Base-by-base conservation (phyloP, 2,329 filamentous ascomycete genomes). In the Ophiostoma australiae region DNA sequence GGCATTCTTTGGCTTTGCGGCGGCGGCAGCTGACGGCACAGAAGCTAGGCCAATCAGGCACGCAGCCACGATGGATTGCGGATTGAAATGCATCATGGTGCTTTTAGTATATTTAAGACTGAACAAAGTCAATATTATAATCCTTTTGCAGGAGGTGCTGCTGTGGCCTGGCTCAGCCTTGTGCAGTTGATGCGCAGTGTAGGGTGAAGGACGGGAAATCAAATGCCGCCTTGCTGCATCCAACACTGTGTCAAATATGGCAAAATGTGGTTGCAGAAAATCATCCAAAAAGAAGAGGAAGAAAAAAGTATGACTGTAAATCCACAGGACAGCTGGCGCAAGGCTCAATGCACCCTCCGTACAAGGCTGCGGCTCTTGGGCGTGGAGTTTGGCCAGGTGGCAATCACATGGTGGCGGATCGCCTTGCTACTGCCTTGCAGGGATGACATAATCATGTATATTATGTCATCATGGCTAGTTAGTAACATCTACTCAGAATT, bases 1-100 rank as follows among this genome's bases (percentile, higher is more conserved):
- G 71, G 85, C 85, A 75, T 86, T 80, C 55, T 80, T 82, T 71
- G 84, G 81, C 8, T 11, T n/a, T 15, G 41, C 41, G 8, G 41
- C 44, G 6, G 67, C 63, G 3, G 69, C 58, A 2, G 58, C 39
- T 41, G 55, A 35, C 37, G 35, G 55, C 35, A 70, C 33, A 63
- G 73, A 65, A 20, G 67, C 70, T 27, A 69, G 63, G 63, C 68
- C 44, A 15, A 27, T 27, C 3, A 68, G 31, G 67, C 67, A 31
- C 1, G 31, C 67, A 5, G 44, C 41, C 41, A 52, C 31, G 10
- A 48, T 4, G 6, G 44, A 27, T 44, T 27, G 35, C 15, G 67
- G 15, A 35, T 70, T 44, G 41, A 72, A 63, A 66, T 66, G 68
- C 41, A 55, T 68, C 10, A 1, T 10, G 61, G 20, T 3, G 27